A percentile compares a stretch with the other conserved stretches of the same genome.
phyloP scores from a whole-genome alignment of 2,329 filamentous ascomycete species.

The Fusarium newnesense region DNA sequence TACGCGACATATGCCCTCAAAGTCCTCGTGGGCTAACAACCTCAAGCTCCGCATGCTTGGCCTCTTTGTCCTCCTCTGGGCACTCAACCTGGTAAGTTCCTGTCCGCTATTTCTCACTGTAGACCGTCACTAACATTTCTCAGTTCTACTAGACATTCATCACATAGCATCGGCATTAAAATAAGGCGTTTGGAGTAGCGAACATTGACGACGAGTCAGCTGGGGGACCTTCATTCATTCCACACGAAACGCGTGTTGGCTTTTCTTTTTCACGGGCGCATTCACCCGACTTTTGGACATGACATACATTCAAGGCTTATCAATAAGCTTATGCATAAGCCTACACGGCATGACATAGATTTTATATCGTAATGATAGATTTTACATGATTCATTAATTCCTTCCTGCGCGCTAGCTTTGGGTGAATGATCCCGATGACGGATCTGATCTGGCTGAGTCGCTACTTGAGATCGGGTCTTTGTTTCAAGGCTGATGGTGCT shows the following conservation, averaged over 20 bases:
- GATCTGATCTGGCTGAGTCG: not conserved
- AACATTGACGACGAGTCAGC: slow-evolving; percentile 5
- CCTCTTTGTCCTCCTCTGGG: slow-evolving; percentile 31
- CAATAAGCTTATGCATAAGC: slow-evolving; percentile 6
- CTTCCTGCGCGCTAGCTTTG: too few relatives aligned
- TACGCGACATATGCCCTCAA: slow-evolving; percentile 33
- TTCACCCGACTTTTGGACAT: slow-evolving; percentile 13
- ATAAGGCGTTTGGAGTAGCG: slow-evolving; percentile 32
- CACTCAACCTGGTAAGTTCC: slow-evolving; percentile 30
- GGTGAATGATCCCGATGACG: not conserved
- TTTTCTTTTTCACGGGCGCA: slow-evolving; percentile 8
- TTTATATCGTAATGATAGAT: slow-evolving; percentile 31
- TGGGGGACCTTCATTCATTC: not conserved
- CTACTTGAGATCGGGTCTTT: not conserved
- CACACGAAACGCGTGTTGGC: not conserved
- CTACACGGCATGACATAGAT: slow-evolving; percentile 32
- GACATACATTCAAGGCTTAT: slow-evolving; percentile 19
- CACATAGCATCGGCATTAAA: not conserved
- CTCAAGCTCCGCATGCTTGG: slow-evolving; percentile 33
- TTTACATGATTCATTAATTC: not conserved
- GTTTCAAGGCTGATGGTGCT: not conserved
- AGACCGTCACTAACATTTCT: not conserved
- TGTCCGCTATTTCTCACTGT: accelerated
- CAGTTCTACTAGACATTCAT: slow-evolving; percentile 30
- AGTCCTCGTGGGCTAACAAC: slow-evolving; percentile 28